Evolutionary conservation across 306 rosid species (phyloP).

Genomic region (Lotus japonicus): DNA sequence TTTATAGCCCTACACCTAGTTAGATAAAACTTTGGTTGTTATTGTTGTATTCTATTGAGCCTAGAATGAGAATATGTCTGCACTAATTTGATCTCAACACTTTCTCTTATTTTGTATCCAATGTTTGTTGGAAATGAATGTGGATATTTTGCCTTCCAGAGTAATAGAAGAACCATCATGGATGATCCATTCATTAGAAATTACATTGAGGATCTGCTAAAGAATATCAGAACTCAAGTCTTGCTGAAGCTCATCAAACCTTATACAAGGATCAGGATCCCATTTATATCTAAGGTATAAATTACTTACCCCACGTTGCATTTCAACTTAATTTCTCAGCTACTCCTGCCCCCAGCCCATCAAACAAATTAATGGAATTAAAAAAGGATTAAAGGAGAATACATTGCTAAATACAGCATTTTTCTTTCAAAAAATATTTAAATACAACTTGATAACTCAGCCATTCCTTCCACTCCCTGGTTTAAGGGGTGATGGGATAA

Average conservation of each 20-base stretch:
- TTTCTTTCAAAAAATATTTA: not conserved
- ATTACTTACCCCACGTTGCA: not conserved
- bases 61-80: constrained; percentile 1
- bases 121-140: constrained; percentile 16
- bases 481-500: not conserved
- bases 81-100: not conserved
- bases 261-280: constrained; percentile 92
- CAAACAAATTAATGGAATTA: not conserved
- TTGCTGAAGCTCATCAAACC: constrained; percentile 95
- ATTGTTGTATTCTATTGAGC: not conserved
- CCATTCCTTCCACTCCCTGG: not conserved
- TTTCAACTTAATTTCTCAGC: not conserved
- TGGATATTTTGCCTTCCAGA: constrained; percentile 31
- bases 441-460: not conserved
- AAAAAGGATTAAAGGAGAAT: not conserved
- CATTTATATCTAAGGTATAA: constrained; percentile 87
- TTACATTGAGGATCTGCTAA: constrained; percentile 92
- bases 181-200: constrained; percentile 93
- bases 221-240: constrained; percentile 97
- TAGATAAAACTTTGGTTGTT: too few relatives aligned
- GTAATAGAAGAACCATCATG: constrained; percentile 92
- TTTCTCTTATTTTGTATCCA: constrained; percentile 18
- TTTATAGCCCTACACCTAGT: too few relatives aligned
- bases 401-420: not conserved
- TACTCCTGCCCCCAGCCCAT: not conserved